Evolutionary conservation across 352 stramenopile species (phyloP), one percentile per base, ranked within the genome.

Genomic region (Elongisporangium anandrum): DNA sequence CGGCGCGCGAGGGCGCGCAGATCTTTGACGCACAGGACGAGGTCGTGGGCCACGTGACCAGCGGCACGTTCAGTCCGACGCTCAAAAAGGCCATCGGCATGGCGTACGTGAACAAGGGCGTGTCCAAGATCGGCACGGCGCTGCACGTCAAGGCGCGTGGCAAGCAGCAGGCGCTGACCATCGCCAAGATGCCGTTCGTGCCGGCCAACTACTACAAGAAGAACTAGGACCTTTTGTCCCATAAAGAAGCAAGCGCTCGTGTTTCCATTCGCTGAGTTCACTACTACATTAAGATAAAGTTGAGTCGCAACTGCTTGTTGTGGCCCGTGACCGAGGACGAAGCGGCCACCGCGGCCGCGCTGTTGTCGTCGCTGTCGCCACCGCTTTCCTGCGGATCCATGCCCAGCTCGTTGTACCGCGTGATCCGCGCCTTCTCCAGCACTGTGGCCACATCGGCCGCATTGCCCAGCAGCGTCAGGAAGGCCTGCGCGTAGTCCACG

Each of bases 141-240:
- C 72, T 99, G 56, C 82, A 88, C 56, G 67, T 99, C 9, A 97
- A 98, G 73, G 96, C 98, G 49, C 92, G 97, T 64, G 92, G 92
- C 68, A 99, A 99, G 75, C 87, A 97, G 76, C 83, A 98, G 72
- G 79, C 83, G 48, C 89, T 95, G 6, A 80, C 89, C 38, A 85
- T 99, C 54, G 93, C 90, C 63, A 98, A 98, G 81, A 99, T 99
- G 97, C 97, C 97, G 34, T 99, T 99, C 73, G 94, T 99, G 34
- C 82, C 94, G 13, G 80, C 91, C 41, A 82, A 90, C 38, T 99
- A 99, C 80, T 99, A 98, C 79, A 92, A 94, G 72, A 90, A 87
- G 60, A 77, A 84, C 56, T 87, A 83, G 22, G 24, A 58, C 20
- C n/a, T 50, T 49, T 66, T 59, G 52, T 56, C 15, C 19, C 34